Evolutionary conservation across 2,329 filamentous ascomycete species (phyloP), one percentile per base, ranked within the genome.

Genomic region (Scedosporium apiospermum): DNA sequence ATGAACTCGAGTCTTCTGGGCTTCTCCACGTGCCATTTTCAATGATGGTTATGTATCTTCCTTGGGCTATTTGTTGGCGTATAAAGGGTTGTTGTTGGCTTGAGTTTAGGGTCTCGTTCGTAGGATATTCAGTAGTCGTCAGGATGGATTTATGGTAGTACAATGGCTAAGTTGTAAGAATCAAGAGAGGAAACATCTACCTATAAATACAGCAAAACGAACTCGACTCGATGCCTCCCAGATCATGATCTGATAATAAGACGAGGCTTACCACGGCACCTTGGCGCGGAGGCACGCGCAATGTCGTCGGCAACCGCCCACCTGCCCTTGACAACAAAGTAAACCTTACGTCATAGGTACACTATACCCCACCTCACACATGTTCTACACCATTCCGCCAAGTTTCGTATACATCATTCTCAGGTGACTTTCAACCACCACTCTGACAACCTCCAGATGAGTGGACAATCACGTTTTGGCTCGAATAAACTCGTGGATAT

Each of bases 1-100:
- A 84, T 93, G 88, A 77, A 96, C 83, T 80, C 95, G 96, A 78
- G 81, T 82, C 75, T 88, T 83, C 65, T 75, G 73, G 67, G 83
- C 82, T 78, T 90, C 88, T 78, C 88, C 89, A 74, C 88, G 88
- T 75, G 85, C 76, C 88, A 91, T 91, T 65, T 38, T 38, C 34
- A 38, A 38, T 38, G 34, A 38, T 38, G 34, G 70, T 82, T 75
- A 65, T 61, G 34, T 42, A 41, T 42, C 21, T 9, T 38, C 6
- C 2, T 14, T n/a, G 44, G n/a, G 26, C 16, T 60, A 34, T 30
- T 26, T 53, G 42, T 60, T 23, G 30, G 27, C 34, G 16, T 49
- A 10, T 26, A 10, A 23, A 51, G 6, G 6, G 14, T 51, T 12
- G 14, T 16, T 51, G 16, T 14, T 55, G 51, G 51, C 12, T 12